Conservation (phyloP, 805 yeast species). For the Saturnispora dispora region DNA sequence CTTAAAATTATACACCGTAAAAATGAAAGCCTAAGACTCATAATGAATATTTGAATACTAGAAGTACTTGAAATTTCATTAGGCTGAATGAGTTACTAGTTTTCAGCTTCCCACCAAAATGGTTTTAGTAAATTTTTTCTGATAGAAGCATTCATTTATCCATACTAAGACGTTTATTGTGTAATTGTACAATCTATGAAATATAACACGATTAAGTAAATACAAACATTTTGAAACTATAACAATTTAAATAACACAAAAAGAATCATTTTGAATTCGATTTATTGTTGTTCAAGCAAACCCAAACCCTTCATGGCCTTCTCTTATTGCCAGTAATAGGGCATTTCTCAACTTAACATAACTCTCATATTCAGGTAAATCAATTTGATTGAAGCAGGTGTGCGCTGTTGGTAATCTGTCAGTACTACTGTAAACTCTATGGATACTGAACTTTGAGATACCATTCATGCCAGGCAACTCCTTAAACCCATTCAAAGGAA, state of each 20-base stretch:
- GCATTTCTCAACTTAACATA: constrained; percentile 81
- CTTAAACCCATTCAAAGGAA: constrained; percentile 88
- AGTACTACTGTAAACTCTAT: constrained; percentile 75
- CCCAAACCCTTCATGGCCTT: constrained; percentile 96
- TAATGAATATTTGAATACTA: too few species aligned
- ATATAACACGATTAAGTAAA: background rate
- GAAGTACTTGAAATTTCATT: too few species aligned
- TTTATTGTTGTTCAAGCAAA: constrained; percentile 37
- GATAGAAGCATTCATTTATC: too few species aligned
- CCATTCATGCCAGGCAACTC: constrained; percentile 86
- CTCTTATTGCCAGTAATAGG: constrained; percentile 75
- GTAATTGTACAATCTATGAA: background rate
- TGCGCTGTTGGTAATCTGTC: constrained; percentile 92
- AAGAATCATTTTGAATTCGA: background rate
- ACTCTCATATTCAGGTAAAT: constrained; percentile 84
- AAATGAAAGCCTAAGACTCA: too few species aligned
- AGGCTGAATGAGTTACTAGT: too few species aligned
- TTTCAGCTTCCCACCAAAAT: too few species aligned
- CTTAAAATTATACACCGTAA: too few species aligned
- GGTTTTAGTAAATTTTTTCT: too few species aligned
- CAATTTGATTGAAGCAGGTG: constrained; percentile 93
- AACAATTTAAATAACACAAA: background rate
- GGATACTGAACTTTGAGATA: constrained; percentile 76
- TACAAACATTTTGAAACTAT: background rate
- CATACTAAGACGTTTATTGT: too few species aligned